Conservation (phyloP, 2,329 filamentous ascomycete species). For the Raffaelea ambrosiae region DNA sequence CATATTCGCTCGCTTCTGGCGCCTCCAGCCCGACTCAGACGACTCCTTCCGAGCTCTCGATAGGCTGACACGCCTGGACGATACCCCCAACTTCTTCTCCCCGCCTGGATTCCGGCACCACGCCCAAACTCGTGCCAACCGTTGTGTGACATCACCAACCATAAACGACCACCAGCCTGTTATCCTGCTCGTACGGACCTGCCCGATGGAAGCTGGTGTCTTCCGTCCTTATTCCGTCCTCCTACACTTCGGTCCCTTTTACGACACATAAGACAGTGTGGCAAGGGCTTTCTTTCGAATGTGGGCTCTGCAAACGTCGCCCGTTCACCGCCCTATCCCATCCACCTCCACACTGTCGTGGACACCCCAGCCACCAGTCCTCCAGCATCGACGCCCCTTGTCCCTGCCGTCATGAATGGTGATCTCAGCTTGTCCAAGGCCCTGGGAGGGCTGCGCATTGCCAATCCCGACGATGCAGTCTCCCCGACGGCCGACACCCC, state of each 20-base stretch:
- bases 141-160: too few species aligned
- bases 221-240: not conserved
- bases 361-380: not conserved
- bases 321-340: slow-evolving; percentile 8
- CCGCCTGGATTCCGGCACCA: too few species aligned
- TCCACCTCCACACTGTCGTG: not conserved
- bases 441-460: slow-evolving; percentile 89
- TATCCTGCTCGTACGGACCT: not conserved
- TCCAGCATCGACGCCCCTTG: not conserved
- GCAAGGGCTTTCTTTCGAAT: slow-evolving; percentile 1
- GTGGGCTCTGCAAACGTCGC: slow-evolving; percentile 1
- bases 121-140: too few species aligned
- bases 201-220: slow-evolving; percentile 5
- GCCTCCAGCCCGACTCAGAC: too few species aligned
- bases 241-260: not conserved
- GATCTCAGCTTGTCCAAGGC: slow-evolving; percentile 88
- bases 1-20: too few species aligned
- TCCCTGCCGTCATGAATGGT: slow-evolving; percentile 60
- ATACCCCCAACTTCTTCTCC: too few species aligned
- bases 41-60: too few species aligned
- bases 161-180: too few species aligned
- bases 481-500: slow-evolving; percentile 5
- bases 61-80: too few species aligned
- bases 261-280: not conserved
- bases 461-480: slow-evolving; percentile 71